Conservation (phyloP, 768 basidiomycete species). For the Serendipita sp. region DNA sequence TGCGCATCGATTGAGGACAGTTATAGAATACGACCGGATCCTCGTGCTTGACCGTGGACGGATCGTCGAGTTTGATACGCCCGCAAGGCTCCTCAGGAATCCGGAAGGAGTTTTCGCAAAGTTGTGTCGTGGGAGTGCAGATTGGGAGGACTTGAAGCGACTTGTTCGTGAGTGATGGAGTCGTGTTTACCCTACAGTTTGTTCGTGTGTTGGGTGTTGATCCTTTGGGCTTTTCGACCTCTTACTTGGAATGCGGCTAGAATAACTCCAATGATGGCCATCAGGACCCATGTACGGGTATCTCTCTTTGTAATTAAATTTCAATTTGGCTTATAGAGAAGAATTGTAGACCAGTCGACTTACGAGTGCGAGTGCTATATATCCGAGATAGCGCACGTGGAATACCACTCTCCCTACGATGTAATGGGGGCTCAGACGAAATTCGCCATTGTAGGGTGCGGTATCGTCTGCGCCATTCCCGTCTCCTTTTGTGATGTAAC, state of each 20-base stretch:
- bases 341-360: background rate
- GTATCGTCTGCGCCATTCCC: background rate
- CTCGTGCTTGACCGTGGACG: conserved; percentile 39
- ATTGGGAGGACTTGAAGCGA: background rate
- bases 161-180: background rate
- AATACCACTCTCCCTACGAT: background rate
- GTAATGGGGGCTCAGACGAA: background rate
- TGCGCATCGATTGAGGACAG: conserved; percentile 62
- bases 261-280: too few species aligned
- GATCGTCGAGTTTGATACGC: conserved; percentile 62
- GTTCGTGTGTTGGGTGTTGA: too few species aligned
- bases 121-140: background rate
- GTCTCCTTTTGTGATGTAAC: background rate
- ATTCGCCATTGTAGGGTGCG: background rate
- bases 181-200: too few species aligned
- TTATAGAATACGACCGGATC: conserved; percentile 60
- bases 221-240: too few species aligned
- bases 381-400: background rate
- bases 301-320: background rate
- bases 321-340: background rate
- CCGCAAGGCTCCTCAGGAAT: conserved; percentile 35
- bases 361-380: background rate
- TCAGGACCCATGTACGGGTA: background rate
- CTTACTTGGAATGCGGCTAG: too few species aligned
- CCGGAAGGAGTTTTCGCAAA: conserved; percentile 25